Evolutionary conservation across 129 eudicot genomes (phyloP).

Genomic region (Logfia minima): DNA sequence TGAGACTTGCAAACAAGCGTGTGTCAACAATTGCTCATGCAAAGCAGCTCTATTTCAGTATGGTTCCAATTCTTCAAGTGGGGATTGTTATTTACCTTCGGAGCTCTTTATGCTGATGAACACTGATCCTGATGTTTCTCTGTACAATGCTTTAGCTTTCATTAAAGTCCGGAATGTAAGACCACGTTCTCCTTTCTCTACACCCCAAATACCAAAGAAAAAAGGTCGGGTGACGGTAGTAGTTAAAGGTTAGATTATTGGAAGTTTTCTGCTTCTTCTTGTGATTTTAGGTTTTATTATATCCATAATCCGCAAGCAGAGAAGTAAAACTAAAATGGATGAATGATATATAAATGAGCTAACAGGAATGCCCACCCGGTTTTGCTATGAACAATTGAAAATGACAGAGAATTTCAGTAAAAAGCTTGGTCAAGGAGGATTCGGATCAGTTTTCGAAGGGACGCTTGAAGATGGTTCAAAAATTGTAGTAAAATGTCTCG

Average conservation of each 20-base stretch:
- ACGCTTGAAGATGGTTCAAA: slow-evolving; percentile 28
- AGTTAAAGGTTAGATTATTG: not conserved
- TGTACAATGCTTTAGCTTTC: slow-evolving; percentile 14
- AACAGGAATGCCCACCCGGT: slow-evolving; percentile 44
- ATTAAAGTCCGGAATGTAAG: slow-evolving; percentile 35
- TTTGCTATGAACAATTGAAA: slow-evolving; percentile 34
- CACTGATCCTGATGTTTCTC: not conserved
- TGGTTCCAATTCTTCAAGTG: not conserved
- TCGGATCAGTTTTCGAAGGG: slow-evolving; percentile 48
- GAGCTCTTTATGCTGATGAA: slow-evolving; percentile 32
- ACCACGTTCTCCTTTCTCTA: not conserved
- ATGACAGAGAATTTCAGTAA: slow-evolving; percentile 36
- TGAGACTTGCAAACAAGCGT: slow-evolving; percentile 38
- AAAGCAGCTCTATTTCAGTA: slow-evolving; percentile 37
- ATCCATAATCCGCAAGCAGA: not conserved
- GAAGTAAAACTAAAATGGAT: slow-evolving; percentile 17
- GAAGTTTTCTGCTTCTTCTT: not conserved
- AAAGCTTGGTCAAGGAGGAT: slow-evolving; percentile 54
- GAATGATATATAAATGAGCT: slow-evolving; percentile 38
- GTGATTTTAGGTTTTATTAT: not conserved
- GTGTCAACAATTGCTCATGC: slow-evolving; percentile 40
- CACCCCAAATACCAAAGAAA: not conserved
- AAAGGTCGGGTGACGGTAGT: not conserved
- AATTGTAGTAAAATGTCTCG: slow-evolving; percentile 46
- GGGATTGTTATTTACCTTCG: slow-evolving; percentile 24